Percentiles rank a stretch among this genome's conserved stretches.
Conservation (phyloP, 352 stramenopile genomes). For the Phytophthora fragariae region DNA sequence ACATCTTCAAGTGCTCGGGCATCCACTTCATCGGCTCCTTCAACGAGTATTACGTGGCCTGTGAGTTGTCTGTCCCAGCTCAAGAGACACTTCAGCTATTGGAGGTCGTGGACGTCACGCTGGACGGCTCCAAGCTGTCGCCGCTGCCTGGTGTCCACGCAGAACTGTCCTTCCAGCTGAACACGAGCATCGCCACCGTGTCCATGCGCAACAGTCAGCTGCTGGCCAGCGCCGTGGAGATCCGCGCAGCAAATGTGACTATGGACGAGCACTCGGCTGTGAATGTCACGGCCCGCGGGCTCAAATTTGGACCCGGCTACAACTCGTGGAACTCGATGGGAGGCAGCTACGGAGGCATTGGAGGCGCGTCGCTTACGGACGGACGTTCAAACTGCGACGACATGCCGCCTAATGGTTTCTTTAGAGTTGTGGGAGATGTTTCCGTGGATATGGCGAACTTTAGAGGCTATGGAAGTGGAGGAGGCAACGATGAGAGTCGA, state of each 20-base stretch:
- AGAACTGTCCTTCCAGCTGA: constrained; percentile 60
- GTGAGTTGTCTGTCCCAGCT: constrained; percentile 49
- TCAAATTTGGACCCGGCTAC: constrained; percentile 87
- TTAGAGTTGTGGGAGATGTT: constrained; percentile 70
- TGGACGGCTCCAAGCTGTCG: constrained; percentile 56
- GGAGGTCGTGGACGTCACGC: constrained; percentile 49
- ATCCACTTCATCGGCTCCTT: constrained; percentile 77
- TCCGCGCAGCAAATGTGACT: constrained; percentile 49
- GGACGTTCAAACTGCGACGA: constrained; percentile 56
- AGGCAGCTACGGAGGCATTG: constrained; percentile 79
- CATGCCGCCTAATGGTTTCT: constrained; percentile 65
- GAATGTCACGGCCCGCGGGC: constrained; percentile 64
- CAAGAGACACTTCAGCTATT: constrained; percentile 43
- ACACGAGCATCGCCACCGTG: constrained; percentile 36
- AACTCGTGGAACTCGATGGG: constrained; percentile 76
- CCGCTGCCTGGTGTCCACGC: constrained; percentile 52
- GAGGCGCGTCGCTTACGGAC: constrained; percentile 66
- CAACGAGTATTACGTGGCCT: constrained; percentile 88
- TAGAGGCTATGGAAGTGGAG: constrained; percentile 84
- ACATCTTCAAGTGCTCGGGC: constrained; percentile 75
- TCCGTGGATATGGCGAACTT: constrained; percentile 65
- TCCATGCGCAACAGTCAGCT: constrained; percentile 63
- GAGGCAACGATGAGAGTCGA: constrained; percentile 63
- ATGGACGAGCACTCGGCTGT: constrained; percentile 57
- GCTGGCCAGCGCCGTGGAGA: constrained; percentile 65